Evolutionary conservation across 148 eudicot genomes (phyloP).

Genomic region (Rhododendron kiyosumense): DNA sequence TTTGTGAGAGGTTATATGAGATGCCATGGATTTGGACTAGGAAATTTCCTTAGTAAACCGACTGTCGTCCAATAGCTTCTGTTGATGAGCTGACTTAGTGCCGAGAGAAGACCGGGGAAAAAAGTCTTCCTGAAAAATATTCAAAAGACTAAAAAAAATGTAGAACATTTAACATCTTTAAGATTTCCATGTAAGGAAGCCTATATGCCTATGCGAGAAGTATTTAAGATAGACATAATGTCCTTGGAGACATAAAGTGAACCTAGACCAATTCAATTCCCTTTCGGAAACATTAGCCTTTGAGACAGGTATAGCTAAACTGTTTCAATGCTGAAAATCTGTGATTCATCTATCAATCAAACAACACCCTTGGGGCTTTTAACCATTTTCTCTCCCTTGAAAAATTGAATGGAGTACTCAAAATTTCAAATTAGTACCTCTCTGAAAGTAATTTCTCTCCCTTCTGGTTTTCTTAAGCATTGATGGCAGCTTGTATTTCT

Average conservation of each 20-base stretch:
- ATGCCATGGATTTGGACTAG: background rate
- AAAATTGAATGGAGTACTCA: background rate
- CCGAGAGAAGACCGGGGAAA: background rate
- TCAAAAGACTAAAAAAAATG: background rate
- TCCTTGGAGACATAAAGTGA: background rate
- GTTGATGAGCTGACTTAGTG: background rate
- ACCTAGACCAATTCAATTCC: background rate
- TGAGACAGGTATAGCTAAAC: background rate
- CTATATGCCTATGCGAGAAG: background rate
- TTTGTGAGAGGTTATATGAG: background rate
- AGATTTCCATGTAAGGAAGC: background rate
- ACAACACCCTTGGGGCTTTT: background rate
- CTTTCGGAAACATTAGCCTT: background rate
- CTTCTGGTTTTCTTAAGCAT: slow-evolving; percentile 21
- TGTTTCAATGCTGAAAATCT: background rate
- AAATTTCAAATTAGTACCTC: background rate
- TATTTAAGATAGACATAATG: background rate
- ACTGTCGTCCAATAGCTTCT: background rate
- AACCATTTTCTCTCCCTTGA: background rate
- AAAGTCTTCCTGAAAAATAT: background rate
- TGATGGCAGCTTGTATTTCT: slow-evolving; percentile 69
- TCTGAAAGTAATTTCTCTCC: background rate
- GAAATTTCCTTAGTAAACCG: background rate
- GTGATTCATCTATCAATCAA: background rate
- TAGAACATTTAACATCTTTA: no score